Evolutionary conservation across 805 yeast species (phyloP).

Genomic region (Candida corydali): DNA sequence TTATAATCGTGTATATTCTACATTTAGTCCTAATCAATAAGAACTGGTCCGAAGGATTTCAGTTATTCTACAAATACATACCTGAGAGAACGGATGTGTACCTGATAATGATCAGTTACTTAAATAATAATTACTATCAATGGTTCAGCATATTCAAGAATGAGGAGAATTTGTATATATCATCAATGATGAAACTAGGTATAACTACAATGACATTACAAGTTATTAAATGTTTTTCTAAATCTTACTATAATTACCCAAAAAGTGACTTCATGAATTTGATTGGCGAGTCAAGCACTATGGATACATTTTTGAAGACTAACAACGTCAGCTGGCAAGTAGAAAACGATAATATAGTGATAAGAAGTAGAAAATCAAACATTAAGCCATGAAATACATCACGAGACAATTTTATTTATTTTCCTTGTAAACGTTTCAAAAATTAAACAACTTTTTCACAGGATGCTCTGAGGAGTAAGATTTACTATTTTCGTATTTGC

Average conservation of each 20-base stretch:
- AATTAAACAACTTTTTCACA: no score
- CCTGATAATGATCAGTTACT: slow-evolving; percentile 22
- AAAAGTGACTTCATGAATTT: background rate
- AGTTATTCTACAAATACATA: slow-evolving; percentile 23
- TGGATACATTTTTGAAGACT: background rate
- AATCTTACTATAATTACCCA: slow-evolving; percentile 29
- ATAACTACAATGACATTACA: slow-evolving; percentile 20
- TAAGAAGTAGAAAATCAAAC: slow-evolving; percentile 1
- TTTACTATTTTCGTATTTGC: no score
- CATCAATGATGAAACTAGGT: slow-evolving; percentile 44
- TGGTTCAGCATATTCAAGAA: slow-evolving; percentile 28
- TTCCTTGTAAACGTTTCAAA: no score
- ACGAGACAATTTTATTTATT: no score
- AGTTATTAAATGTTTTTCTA: slow-evolving; percentile 28
- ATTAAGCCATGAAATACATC: no score
- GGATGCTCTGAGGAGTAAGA: no score
- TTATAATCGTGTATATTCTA: slow-evolving; percentile 38
- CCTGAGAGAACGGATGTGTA: slow-evolving; percentile 11
- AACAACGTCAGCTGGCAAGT: background rate
- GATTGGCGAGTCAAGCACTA: background rate
- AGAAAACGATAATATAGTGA: slow-evolving; percentile 1
- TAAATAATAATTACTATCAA: slow-evolving; percentile 23
- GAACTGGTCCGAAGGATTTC: slow-evolving; percentile 28
- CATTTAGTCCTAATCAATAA: slow-evolving; percentile 43
- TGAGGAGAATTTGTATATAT: slow-evolving; percentile 28